Conservation (phyloP, 495 filamentous ascomycete species). For the Lophiotrema nucula region DNA sequence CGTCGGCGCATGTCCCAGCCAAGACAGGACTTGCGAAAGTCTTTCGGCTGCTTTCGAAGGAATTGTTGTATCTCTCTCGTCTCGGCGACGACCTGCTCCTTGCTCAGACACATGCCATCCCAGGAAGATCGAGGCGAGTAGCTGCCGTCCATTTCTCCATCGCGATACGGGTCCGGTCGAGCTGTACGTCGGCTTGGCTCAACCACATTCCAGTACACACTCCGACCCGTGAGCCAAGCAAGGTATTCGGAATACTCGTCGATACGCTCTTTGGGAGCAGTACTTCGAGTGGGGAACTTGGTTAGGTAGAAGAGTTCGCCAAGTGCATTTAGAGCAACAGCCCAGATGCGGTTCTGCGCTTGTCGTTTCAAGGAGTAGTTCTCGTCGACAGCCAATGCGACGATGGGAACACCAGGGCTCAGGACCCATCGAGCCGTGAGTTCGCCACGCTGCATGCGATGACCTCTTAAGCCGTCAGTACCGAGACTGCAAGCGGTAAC, state of each 20-base stretch:
- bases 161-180: slow-evolving; percentile 66
- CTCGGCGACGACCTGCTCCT: slow-evolving; percentile 68
- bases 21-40: slow-evolving; percentile 75
- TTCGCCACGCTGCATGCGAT: slow-evolving; percentile 68
- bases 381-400: slow-evolving; percentile 82
- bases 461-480: slow-evolving; percentile 60
- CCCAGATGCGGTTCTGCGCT: slow-evolving; percentile 72
- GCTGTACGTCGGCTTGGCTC: slow-evolving; percentile 72
- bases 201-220: slow-evolving; percentile 74
- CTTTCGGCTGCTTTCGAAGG: slow-evolving; percentile 66
- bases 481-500: slow-evolving; percentile 80
- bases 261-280: slow-evolving; percentile 38
- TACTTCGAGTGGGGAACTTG: slow-evolving; percentile 56
- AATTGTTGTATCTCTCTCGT: slow-evolving; percentile 80
- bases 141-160: slow-evolving; percentile 59
- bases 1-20: slow-evolving; percentile 91
- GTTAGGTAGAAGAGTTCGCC: slow-evolving; percentile 87
- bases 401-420: slow-evolving; percentile 88
- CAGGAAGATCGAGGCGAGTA: slow-evolving; percentile 68
- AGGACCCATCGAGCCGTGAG: slow-evolving; percentile 84
- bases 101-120: slow-evolving; percentile 67
- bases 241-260: slow-evolving; percentile 51
- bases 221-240: slow-evolving; percentile 79
- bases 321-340: slow-evolving; percentile 82
- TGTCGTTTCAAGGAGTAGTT: slow-evolving; percentile 68